These are phyloP conservation scores for Ploettnerulaceae sp. DNA, from an alignment of 2,329 filamentous ascomycete species.

Conservation along the genomic window DNA sequence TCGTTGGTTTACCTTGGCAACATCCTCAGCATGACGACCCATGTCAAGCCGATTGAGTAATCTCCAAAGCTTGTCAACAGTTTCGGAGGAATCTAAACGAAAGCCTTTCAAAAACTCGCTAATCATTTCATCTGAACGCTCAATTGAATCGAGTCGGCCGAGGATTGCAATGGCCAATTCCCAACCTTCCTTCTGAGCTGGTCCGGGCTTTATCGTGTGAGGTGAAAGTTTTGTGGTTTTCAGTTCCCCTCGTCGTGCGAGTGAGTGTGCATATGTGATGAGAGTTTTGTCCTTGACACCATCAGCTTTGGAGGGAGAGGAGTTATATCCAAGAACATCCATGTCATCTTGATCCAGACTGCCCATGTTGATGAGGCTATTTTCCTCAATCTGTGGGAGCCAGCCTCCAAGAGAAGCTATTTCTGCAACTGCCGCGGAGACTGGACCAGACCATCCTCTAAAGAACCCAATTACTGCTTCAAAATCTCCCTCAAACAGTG, in stretches of 20 bases:
- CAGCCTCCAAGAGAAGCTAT: constrained; percentile 79
- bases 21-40: constrained; percentile 70
- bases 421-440: constrained; percentile 76
- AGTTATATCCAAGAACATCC: constrained; percentile 66
- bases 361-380: constrained; percentile 48
- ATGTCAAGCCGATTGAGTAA: constrained; percentile 76
- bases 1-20: constrained; percentile 81
- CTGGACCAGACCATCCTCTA: constrained; percentile 72
- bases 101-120: constrained; percentile 66
- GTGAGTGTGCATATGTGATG: constrained; percentile 65
- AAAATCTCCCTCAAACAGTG: constrained; percentile 75
- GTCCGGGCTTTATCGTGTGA: too few species aligned
- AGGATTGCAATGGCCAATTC: constrained; percentile 81
- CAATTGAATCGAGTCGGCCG: constrained; percentile 70
- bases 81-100: constrained; percentile 62
- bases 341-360: constrained; percentile 79
- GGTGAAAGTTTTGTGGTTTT: constrained; percentile 15
- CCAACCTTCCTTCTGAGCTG: constrained; percentile 64
- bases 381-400: constrained; percentile 59
- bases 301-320: constrained; percentile 53
- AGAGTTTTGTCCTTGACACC: constrained; percentile 77
- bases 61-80: constrained; percentile 76
- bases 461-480: constrained; percentile 72
- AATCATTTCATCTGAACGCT: constrained; percentile 68
- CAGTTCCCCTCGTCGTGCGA: constrained; percentile 49